A percentile compares a stretch with the other conserved stretches of the same genome.
phyloP scores from a whole-genome alignment of 2,329 filamentous ascomycete species.

The Aspergillus sp. region DNA sequence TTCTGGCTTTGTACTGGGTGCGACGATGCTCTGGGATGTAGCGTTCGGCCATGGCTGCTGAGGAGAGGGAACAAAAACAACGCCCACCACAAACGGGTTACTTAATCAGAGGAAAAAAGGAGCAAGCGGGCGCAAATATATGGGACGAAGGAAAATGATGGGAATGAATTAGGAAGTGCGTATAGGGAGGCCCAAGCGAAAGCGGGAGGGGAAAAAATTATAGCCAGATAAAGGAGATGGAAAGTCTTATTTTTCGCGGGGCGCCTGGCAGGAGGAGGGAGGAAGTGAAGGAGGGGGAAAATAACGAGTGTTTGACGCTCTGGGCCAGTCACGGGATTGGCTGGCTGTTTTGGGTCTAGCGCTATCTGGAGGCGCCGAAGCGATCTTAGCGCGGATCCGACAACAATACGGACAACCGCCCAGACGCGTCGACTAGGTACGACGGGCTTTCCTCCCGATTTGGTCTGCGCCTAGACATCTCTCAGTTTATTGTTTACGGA shows the following conservation, averaged over 20 bases:
- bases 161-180: slow-evolving; percentile 15
- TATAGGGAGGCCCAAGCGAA: slow-evolving; percentile 27
- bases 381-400: slow-evolving; percentile 22
- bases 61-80: slow-evolving; percentile 29
- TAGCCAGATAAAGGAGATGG: slow-evolving; percentile 10
- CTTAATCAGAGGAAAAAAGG: slow-evolving; percentile 13
- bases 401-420: neutral
- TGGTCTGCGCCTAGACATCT: neutral
- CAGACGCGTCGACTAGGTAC: neutral
- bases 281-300: slow-evolving; percentile 24
- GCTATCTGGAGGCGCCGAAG: slow-evolving; percentile 14
- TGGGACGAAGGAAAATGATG: slow-evolving; percentile 15
- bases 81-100: slow-evolving; percentile 26
- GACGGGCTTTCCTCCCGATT: neutral
- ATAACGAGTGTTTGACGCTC: slow-evolving; percentile 18
- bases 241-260: slow-evolving; percentile 8
- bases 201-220: slow-evolving; percentile 3
- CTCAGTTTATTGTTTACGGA: neutral
- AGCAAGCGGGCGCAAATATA: slow-evolving; percentile 17
- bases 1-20: slow-evolving; percentile 99
- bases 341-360: slow-evolving; percentile 18
- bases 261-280: slow-evolving; percentile 4
- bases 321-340: slow-evolving; percentile 18
- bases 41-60: slow-evolving; percentile 82
- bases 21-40: slow-evolving; percentile 99